Evolutionary conservation across 2,329 filamentous ascomycete species (phyloP), one percentile per base, ranked within the genome.

Genomic region (Beauveria sp.): DNA sequence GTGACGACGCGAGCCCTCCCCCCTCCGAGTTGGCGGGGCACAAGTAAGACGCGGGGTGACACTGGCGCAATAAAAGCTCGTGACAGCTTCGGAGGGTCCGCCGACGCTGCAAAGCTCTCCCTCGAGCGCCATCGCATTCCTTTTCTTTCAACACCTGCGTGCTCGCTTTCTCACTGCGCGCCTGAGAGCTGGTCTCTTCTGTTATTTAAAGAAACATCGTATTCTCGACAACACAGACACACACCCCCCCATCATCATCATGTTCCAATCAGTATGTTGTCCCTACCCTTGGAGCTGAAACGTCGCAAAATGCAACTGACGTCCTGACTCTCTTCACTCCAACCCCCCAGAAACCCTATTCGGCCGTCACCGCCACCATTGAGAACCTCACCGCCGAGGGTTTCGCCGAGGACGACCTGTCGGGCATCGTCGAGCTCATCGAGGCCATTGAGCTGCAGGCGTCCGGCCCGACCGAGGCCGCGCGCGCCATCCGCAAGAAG

Each of bases 401-500:
- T 65, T 96, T 90, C 75, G 89, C 96, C 64, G 91, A 96, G 71
- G 91, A 98, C 72, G 93, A 98, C 73, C 80, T 96, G 43, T 89
- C 90, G 69, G 95, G 93, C 26, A 91, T 99, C 66, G 90, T 93
- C 46, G 93, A 98, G 69, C 85, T 99, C 26, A 90, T 98, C 65
- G 95, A 99, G 75, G 91, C 95, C 62, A 90, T 99, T 72, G 89
- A 90, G 66, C 86, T 99, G 63, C 95, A 99, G 75, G 82, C 84
- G 28, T 89, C 90, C 7, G 95, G 95, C 0, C 91, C 95, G 1
- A 84, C 86, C 14, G 95, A 99, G 79, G 93, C 93, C 63, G 91
- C 93, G 60, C 86, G 95, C 71, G 93, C 95, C 53, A 84, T 99
- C 68, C 87, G 95, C 64, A 99, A 99, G 84, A 98, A 98, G 80